A percentile compares a stretch with the other conserved stretches of the same genome.
These are phyloP conservation scores for Microcyclosporella mali DNA, from an alignment of 2,329 filamentous ascomycete species.

Conservation along the genomic window DNA sequence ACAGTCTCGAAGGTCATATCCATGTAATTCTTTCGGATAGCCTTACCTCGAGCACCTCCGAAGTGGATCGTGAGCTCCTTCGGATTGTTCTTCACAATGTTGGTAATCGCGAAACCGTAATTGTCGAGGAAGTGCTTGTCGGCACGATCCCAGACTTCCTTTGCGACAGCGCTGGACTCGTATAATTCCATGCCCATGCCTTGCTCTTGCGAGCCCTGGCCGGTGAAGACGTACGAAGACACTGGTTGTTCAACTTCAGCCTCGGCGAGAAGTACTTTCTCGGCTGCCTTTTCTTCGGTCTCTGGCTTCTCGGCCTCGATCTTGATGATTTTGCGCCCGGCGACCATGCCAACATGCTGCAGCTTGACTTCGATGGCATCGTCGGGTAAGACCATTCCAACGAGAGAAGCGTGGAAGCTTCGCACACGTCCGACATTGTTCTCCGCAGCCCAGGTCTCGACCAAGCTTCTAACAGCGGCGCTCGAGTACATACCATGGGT, in stretches of 20 bases:
- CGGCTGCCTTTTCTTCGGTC: constrained; percentile 92
- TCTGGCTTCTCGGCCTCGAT: constrained; percentile 94
- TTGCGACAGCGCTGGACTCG: constrained; percentile 83
- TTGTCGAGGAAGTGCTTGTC: constrained; percentile 98
- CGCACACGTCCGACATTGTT: constrained; percentile 96
- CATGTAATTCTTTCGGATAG: constrained; percentile 98
- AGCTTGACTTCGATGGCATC: constrained; percentile 92
- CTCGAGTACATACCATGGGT: constrained; percentile 99
- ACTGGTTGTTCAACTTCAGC: constrained; percentile 97
- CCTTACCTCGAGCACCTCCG: constrained; percentile 91
- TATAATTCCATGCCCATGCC: constrained; percentile 99
- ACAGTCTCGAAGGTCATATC: constrained; percentile 99
- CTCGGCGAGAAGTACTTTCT: constrained; percentile 91
- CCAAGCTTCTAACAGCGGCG: constrained; percentile 87
- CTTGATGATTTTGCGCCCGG: constrained; percentile 98
- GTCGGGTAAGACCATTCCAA: constrained; percentile 98
- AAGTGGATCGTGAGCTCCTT: constrained; percentile 99
- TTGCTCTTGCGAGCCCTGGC: constrained; percentile 96
- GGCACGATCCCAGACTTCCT: constrained; percentile 95
- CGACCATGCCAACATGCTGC: constrained; percentile 95
- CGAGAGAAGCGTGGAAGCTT: constrained; percentile 92
- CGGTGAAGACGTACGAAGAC: constrained; percentile 95
- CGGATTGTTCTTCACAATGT: constrained; percentile 99
- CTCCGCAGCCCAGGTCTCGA: constrained; percentile 98
- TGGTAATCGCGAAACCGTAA: constrained; percentile 95